These are phyloP conservation scores for Didymosphaeria variabile DNA, from an alignment of 2,329 filamentous ascomycete species.

Conservation along the genomic window DNA sequence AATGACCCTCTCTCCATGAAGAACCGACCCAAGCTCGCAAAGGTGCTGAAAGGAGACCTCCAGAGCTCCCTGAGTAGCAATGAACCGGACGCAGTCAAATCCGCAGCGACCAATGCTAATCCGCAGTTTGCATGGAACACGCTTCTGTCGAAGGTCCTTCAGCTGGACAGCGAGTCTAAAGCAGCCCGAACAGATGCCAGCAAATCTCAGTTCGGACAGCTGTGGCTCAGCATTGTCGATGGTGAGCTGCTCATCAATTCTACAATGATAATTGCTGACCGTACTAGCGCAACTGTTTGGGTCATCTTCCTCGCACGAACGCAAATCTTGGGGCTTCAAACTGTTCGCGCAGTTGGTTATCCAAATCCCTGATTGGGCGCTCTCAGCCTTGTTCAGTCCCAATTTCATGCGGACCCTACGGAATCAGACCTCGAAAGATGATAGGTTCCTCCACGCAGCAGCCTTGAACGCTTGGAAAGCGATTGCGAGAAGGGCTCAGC, in stretches of 20 bases:
- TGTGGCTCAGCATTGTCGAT: slow-evolving; percentile 89
- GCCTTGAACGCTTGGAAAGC: slow-evolving; percentile 79
- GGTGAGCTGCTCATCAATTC: slow-evolving; percentile 64
- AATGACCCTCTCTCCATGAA: slow-evolving; percentile 76
- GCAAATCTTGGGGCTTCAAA: slow-evolving; percentile 92
- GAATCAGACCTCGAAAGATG: slow-evolving; percentile 48
- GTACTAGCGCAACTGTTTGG: slow-evolving; percentile 80
- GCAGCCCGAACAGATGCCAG: slow-evolving; percentile 41
- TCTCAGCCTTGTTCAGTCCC: slow-evolving; percentile 75
- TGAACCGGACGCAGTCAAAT: slow-evolving; percentile 61
- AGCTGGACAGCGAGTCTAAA: slow-evolving; percentile 33
- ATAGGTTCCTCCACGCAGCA: slow-evolving; percentile 65
- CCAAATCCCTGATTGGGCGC: slow-evolving; percentile 58
- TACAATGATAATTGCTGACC: background rate
- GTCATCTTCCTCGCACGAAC: slow-evolving; percentile 80
- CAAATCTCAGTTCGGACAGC: slow-evolving; percentile 70
- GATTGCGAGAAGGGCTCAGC: slow-evolving; percentile 71
- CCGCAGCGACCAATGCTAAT: slow-evolving; percentile 80
- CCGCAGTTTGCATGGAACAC: slow-evolving; percentile 89
- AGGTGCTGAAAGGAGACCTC: slow-evolving; percentile 80
- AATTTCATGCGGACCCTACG: slow-evolving; percentile 72
- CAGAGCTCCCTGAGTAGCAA: slow-evolving; percentile 59
- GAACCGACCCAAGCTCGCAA: slow-evolving; percentile 73
- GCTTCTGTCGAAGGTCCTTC: slow-evolving; percentile 63
- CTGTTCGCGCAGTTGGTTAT: slow-evolving; percentile 80